Evolutionary conservation across 2,329 filamentous ascomycete species (phyloP).

Genomic region (Lachnellula subtilissima): DNA sequence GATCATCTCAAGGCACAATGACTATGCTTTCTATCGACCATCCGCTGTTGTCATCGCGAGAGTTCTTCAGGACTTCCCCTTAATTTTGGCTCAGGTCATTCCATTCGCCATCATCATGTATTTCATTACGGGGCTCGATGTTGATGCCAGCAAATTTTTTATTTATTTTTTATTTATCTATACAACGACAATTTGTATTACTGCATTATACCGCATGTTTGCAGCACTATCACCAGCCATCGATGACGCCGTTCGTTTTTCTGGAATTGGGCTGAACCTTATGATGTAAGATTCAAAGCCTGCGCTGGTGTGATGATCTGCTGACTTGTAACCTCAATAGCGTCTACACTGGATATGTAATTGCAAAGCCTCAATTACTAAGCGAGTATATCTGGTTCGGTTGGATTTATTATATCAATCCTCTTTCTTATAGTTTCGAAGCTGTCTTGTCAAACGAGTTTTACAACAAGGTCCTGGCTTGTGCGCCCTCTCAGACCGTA

Average conservation of each 20-base stretch:
- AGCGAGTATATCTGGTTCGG: constrained; percentile 60
- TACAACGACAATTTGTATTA: constrained; percentile 56
- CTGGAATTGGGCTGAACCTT: constrained; percentile 57
- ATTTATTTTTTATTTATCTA: constrained; percentile 64
- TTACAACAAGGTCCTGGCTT: constrained; percentile 50
- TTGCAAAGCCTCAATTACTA: constrained; percentile 57
- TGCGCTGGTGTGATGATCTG: not conserved
- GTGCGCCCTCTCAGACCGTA: constrained; percentile 52
- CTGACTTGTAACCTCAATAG: constrained; percentile 6
- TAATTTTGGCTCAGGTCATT: constrained; percentile 53
- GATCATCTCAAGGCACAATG: constrained; percentile 63
- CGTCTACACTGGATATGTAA: constrained; percentile 64
- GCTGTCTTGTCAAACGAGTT: constrained; percentile 61
- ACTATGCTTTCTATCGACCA: constrained; percentile 67
- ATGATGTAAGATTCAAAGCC: constrained; percentile 37
- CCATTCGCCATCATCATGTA: constrained; percentile 61
- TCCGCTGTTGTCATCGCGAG: constrained; percentile 61
- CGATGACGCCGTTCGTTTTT: constrained; percentile 61
- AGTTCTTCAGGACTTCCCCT: constrained; percentile 58
- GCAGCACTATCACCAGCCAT: constrained; percentile 59
- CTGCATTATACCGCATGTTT: constrained; percentile 63
- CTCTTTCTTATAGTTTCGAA: constrained; percentile 56
- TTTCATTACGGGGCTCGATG: constrained; percentile 57
- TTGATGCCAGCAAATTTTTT: constrained; percentile 58
- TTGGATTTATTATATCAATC: constrained; percentile 47